Conservation (phyloP, 192 early-diverging fungal species). For the Linnemannia hyalina region DNA sequence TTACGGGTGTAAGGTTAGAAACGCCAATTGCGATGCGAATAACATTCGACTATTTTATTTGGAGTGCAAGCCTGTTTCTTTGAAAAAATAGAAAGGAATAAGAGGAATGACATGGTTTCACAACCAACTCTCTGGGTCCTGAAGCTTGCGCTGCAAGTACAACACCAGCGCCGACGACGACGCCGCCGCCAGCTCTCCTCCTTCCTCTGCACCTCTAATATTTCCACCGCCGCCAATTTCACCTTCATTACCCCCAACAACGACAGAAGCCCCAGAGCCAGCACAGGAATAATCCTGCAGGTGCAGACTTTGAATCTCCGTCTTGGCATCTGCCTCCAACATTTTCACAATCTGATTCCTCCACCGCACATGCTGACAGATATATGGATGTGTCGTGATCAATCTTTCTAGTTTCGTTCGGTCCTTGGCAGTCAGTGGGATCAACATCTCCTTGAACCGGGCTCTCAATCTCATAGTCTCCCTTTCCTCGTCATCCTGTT, state of each 20-base stretch:
- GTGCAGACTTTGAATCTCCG: conserved; percentile 39
- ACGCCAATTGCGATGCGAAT: no score
- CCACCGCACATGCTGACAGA: conserved; percentile 5
- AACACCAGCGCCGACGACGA: background rate
- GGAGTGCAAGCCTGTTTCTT: no score
- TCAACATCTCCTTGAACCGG: conserved; percentile 3
- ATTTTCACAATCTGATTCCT: conserved; percentile 27
- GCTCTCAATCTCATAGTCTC: background rate
- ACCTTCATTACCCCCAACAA: background rate
- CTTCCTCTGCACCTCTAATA: background rate
- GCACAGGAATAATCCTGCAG: background rate
- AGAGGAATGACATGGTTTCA: background rate
- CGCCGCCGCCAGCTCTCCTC: background rate
- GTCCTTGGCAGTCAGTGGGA: conserved; percentile 22
- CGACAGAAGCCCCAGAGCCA: background rate
- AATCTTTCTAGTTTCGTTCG: conserved; percentile 20
- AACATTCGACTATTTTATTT: no score
- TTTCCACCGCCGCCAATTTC: background rate
- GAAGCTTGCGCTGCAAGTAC: background rate
- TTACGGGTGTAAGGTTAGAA: no score
- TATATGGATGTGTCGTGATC: conserved; percentile 32
- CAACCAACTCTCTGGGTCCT: background rate
- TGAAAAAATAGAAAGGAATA: no score
- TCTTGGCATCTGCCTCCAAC: conserved; percentile 36
- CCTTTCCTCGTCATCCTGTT: background rate